Conservation (phyloP, 1,284 basidiomycete species). For the Trametes versicolor region DNA sequence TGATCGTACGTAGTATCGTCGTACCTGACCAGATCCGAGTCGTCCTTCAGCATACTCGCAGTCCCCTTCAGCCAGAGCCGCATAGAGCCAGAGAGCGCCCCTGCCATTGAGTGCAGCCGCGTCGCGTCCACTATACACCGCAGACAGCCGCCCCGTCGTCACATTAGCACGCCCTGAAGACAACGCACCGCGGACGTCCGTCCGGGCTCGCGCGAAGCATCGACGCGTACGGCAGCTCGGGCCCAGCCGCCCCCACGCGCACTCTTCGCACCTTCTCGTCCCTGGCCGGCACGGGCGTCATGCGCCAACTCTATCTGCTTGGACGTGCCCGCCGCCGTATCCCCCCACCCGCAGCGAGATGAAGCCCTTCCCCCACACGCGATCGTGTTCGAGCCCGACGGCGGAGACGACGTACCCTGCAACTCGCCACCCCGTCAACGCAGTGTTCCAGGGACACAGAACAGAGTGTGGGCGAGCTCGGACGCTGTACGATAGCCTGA, state of each 20-base stretch:
- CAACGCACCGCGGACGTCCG: not conserved
- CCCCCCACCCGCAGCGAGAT: not conserved
- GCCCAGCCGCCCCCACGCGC: not conserved
- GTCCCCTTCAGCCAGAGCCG: no score
- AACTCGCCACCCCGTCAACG: no score
- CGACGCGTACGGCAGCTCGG: not conserved
- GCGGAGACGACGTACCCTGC: not conserved
- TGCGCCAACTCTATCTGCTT: not conserved
- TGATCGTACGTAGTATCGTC: no score
- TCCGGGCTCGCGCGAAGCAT: not conserved
- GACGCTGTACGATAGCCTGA: not conserved
- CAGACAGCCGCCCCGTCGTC: no score
- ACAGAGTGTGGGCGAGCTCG: not conserved
- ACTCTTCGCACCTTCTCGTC: not conserved
- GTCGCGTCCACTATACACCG: no score
- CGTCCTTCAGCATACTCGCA: no score
- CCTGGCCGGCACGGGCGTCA: constrained; percentile 1
- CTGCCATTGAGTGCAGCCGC: no score
- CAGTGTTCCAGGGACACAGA: not conserved
- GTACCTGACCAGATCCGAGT: no score
- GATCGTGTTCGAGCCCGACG: not conserved
- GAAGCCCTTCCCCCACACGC: not conserved
- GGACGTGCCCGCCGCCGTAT: constrained; percentile 2
- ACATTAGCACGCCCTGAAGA: not conserved
- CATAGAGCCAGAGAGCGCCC: no score